Percentiles rank a stretch among this genome's conserved stretches.
Evolutionary conservation across 768 basidiomycete genomes (phyloP).

Genomic region (Lactarius pseudohatsudake): DNA sequence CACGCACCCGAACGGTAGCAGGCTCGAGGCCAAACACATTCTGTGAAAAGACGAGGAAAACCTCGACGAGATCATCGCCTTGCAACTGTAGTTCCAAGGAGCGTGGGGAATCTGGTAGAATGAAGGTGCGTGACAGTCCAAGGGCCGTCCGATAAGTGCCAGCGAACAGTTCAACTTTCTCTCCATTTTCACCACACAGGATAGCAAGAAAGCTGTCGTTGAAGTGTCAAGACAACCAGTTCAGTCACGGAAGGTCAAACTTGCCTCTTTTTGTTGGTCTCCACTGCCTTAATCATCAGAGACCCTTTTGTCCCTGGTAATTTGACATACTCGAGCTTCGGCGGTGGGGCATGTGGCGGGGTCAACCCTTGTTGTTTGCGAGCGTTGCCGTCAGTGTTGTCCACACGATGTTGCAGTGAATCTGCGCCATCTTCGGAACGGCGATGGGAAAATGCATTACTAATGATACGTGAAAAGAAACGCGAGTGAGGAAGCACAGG

Average conservation of each 20-base stretch:
- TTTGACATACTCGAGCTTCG: slow-evolving; percentile 90
- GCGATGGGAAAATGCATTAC: slow-evolving; percentile 58
- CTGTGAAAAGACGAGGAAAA: slow-evolving; percentile 87
- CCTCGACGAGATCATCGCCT: slow-evolving; percentile 89
- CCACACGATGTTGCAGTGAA: slow-evolving; percentile 35
- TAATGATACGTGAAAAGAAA: slow-evolving; percentile 70
- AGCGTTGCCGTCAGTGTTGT: slow-evolving; percentile 44
- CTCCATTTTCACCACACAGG: slow-evolving; percentile 87
- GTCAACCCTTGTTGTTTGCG: slow-evolving; percentile 36
- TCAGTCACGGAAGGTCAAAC: slow-evolving; percentile 3
- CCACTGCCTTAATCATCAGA: slow-evolving; percentile 79
- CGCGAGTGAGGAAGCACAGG: slow-evolving; percentile 49
- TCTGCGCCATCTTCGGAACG: slow-evolving; percentile 57
- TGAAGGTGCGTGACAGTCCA: slow-evolving; percentile 88
- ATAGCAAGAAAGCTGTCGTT: slow-evolving; percentile 80
- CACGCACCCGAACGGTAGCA: slow-evolving; percentile 90
- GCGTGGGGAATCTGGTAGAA: slow-evolving; percentile 86
- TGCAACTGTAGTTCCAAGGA: slow-evolving; percentile 86
- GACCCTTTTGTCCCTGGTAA: slow-evolving; percentile 89
- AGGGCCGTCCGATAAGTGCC: slow-evolving; percentile 89
- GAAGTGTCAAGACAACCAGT: neutral
- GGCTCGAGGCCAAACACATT: slow-evolving; percentile 92
- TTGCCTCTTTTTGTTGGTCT: slow-evolving; percentile 86
- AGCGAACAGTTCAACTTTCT: slow-evolving; percentile 92
- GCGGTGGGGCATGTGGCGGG: slow-evolving; percentile 60